Conservation (phyloP, 2,329 filamentous ascomycete genomes). For the Penicillium sp. region DNA sequence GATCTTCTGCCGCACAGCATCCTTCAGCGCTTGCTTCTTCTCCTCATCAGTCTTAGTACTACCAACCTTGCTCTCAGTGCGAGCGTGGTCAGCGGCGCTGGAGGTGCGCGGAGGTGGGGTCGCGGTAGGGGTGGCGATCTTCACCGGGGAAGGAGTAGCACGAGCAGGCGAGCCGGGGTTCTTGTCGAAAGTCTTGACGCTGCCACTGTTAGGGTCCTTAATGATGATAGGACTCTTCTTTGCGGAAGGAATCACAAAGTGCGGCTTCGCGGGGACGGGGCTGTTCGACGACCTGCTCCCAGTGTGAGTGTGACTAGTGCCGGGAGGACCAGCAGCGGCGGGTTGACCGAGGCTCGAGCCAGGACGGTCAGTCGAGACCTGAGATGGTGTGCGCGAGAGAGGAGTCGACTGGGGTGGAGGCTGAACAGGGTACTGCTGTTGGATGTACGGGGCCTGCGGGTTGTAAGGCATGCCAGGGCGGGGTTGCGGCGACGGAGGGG, state of each 20-base stretch:
- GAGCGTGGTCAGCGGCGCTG: conserved; percentile 70
- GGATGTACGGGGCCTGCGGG: conserved; percentile 57
- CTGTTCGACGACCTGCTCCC: conserved; percentile 61
- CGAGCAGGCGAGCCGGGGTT: conserved; percentile 67
- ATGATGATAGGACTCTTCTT: conserved; percentile 82
- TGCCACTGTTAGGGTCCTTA: conserved; percentile 81
- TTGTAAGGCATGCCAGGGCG: conserved; percentile 58
- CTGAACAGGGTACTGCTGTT: conserved; percentile 57
- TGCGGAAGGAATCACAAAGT: conserved; percentile 66
- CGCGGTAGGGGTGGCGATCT: conserved; percentile 71
- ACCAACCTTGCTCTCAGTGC: conserved; percentile 70
- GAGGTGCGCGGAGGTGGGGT: conserved; percentile 80
- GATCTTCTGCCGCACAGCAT: conserved; percentile 57
- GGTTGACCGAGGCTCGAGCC: conserved; percentile 66
- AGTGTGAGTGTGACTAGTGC: conserved; percentile 55
- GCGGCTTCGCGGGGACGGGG: conserved; percentile 66
- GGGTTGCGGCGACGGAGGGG: conserved; percentile 54
- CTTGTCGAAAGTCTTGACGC: conserved; percentile 72
- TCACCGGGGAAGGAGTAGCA: conserved; percentile 63
- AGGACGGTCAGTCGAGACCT: conserved; percentile 73
- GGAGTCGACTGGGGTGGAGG: conserved; percentile 63
- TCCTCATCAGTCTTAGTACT: conserved; percentile 75
- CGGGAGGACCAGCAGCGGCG: conserved; percentile 57
- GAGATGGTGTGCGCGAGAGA: conserved; percentile 85
- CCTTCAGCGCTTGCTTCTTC: conserved; percentile 76